Conservation (phyloP, 1,284 basidiomycete genomes). For the Sporisorium sorghi region DNA sequence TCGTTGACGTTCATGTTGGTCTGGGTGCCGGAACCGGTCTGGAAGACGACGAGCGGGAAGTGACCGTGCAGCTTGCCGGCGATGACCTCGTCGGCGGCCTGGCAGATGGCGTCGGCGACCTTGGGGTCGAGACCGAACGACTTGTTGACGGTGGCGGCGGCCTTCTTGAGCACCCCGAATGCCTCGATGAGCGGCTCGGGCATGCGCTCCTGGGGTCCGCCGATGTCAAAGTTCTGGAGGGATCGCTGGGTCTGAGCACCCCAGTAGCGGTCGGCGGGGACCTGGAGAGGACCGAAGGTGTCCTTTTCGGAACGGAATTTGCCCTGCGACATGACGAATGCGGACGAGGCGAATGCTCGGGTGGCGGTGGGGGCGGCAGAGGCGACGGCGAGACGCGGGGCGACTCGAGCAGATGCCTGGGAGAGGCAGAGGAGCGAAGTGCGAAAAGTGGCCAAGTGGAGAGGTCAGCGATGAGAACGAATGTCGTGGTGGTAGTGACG, state of each 20-base stretch:
- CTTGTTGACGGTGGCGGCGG: constrained; percentile 91
- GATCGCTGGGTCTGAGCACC: constrained; percentile 98
- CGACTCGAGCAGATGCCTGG: constrained; percentile 35
- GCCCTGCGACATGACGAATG: constrained; percentile 44
- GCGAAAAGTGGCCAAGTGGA: neutral
- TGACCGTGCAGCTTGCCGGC: constrained; percentile 85
- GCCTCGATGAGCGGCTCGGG: constrained; percentile 95
- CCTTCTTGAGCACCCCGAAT: constrained; percentile 97
- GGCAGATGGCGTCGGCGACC: constrained; percentile 87
- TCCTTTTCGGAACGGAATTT: constrained; percentile 72
- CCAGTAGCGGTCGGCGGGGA: constrained; percentile 96
- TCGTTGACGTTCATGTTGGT: constrained; percentile 99
- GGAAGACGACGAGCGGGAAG: constrained; percentile 98
- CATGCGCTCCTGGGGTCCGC: constrained; percentile 90
- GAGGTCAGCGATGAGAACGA: neutral
- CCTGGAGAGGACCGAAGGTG: constrained; percentile 91
- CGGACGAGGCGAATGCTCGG: constrained; percentile 43
- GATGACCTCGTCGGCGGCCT: constrained; percentile 97
- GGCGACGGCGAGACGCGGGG: constrained; percentile 37
- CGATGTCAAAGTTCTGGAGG: constrained; percentile 98
- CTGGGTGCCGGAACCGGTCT: constrained; percentile 98
- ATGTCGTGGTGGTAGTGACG: no score
- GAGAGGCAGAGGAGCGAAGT: neutral
- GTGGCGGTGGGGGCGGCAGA: constrained; percentile 24
- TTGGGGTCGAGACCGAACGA: constrained; percentile 90